Base-by-base conservation (phyloP, 2,329 filamentous ascomycete genomes). In the Penicillium verrucosum region DNA sequence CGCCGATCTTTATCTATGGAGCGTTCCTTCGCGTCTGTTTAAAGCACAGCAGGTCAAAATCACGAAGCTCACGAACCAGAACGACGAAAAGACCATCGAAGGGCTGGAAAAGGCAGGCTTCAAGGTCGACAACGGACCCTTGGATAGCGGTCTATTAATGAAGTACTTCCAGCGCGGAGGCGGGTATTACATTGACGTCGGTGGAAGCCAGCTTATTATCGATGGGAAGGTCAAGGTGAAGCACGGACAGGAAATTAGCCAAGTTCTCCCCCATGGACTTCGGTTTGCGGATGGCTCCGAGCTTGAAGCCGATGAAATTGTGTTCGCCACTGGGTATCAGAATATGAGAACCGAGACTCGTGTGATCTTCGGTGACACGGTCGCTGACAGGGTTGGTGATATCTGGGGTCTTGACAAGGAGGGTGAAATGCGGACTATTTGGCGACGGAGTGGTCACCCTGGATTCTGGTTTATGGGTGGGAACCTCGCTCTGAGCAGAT, bases 141-240 rank as follows among this genome's bases (percentile, higher is more conserved):
- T 85, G 51, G 80, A 76, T 0, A 75, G 80, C 0, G 86, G 86
- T 0, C 75, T 88, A 1, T 78, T 84, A 55, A 71, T 82, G 51
- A 87, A 88, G 69, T 89, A 88, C 65, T 78, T 86, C 60, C 83
- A 86, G 62, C 80, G 83, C 2, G 85, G 85, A 1, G 87, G 87
- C 0, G 86, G 87, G 0, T 89, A 89, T 67, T 89, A 89, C 71
- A 86, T 89, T 59, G 85, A 89, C 58, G 85, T 88, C 1, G 87
- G 87, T 0, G 83, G 81, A 0, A 83, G 82, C 0, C 72, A 82
- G 64, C 77, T 89, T 25, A 87, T 89, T 56, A 77, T 77, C 2
- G 82, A 87, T 12, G 85, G 86, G 0, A 84, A 83, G 67, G 82
- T 89, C 69, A 84, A 83, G 64, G 76, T 89, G 36, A 87, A 85